phyloP scores from a whole-genome alignment of 2,329 filamentous ascomycete species.

The Elsinoe fawcettii region DNA sequence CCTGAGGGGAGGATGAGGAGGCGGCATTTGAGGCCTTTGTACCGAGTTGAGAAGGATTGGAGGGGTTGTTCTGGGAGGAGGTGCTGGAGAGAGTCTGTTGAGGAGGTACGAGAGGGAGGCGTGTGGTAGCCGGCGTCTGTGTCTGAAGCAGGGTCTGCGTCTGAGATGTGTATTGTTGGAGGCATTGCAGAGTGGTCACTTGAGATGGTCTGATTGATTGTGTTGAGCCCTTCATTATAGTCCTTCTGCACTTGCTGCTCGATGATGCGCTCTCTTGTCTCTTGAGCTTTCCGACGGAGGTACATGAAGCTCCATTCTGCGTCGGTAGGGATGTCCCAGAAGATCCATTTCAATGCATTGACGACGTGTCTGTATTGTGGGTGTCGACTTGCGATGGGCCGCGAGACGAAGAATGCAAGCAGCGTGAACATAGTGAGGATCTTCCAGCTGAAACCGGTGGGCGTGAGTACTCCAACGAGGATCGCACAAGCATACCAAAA shows the following conservation, averaged over 20 bases:
- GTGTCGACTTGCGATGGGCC: conserved; percentile 30
- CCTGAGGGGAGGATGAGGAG: conserved; percentile 1
- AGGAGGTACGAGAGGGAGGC: not conserved
- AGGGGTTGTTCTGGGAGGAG: not conserved
- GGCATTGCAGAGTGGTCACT: not conserved
- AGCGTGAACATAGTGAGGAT: conserved; percentile 30
- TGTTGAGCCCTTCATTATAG: not conserved
- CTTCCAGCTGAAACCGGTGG: conserved; percentile 32
- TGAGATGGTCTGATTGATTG: not conserved
- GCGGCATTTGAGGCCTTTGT: conserved; percentile 4
- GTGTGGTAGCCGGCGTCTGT: not conserved
- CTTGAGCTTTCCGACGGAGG: conserved; percentile 25
- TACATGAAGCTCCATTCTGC: conserved; percentile 29
- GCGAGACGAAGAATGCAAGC: conserved; percentile 32
- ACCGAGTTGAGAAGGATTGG: not conserved
- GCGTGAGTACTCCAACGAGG: conserved; percentile 25
- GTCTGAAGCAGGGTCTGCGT: not conserved
- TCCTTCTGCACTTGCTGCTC: conserved; percentile 14
- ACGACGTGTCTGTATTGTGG: conserved; percentile 33
- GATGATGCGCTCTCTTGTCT: conserved; percentile 23
- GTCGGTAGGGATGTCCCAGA: conserved; percentile 35
- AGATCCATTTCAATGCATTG: conserved; percentile 30
- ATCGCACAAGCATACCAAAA: conserved; percentile 31
- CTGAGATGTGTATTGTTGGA: not conserved
- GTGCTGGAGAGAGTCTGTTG: not conserved